A percentile compares a stretch with the other conserved stretches of the same genome.
phyloP scores from a whole-genome alignment of 768 basidiomycete genomes.

The Tremella yokohamensis region DNA sequence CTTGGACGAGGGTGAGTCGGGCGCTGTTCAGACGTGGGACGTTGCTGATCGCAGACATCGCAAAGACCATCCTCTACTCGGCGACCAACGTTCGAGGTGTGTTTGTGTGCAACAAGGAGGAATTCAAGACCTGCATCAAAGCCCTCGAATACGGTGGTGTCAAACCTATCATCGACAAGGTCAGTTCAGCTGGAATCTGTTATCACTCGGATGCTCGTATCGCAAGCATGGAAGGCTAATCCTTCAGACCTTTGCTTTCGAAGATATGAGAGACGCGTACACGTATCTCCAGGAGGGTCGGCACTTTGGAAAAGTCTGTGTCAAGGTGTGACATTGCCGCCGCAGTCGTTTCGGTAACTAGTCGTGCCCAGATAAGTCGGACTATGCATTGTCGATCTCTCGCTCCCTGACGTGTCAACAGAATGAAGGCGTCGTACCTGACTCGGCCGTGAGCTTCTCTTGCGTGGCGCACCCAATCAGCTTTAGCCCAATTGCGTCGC shows the following conservation, averaged over 20 bases:
- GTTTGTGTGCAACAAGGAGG: slow-evolving; percentile 53
- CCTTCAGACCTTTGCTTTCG: slow-evolving; percentile 55
- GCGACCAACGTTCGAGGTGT: slow-evolving; percentile 50
- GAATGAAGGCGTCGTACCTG: too few species aligned
- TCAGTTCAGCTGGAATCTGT: slow-evolving; percentile 26
- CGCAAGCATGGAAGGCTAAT: not conserved
- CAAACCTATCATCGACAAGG: slow-evolving; percentile 59
- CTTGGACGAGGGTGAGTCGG: slow-evolving; percentile 28
- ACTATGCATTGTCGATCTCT: too few species aligned
- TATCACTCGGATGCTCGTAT: not conserved
- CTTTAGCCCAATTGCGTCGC: too few species aligned
- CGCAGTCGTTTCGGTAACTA: too few species aligned
- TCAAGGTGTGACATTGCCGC: slow-evolving; percentile 18
- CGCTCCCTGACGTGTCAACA: too few species aligned
- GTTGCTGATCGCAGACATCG: slow-evolving; percentile 40
- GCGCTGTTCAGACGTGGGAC: not conserved
- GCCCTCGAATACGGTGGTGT: slow-evolving; percentile 56
- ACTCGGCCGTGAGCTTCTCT: too few species aligned
- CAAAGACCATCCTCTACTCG: slow-evolving; percentile 51
- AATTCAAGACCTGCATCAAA: slow-evolving; percentile 61
- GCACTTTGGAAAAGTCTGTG: slow-evolving; percentile 60
- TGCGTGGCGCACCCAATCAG: too few species aligned
- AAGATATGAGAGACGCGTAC: slow-evolving; percentile 59
- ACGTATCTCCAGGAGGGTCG: slow-evolving; percentile 58
- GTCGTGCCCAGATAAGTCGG: too few species aligned